phyloP scores from a whole-genome alignment of 495 filamentous ascomycete species.

The Hyaloscypha variabilis region DNA sequence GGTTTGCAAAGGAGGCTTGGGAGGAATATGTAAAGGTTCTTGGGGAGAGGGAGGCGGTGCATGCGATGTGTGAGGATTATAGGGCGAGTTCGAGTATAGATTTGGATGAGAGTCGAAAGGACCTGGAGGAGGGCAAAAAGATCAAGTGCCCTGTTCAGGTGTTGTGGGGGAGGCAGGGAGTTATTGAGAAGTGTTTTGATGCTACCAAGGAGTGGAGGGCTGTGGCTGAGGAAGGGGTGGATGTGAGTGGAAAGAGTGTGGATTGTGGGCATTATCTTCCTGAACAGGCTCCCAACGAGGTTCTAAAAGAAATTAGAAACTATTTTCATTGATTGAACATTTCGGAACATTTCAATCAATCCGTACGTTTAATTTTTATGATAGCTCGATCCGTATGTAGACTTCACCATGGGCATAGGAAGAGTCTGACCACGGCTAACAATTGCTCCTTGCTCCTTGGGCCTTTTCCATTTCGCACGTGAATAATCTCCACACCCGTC shows the following conservation, averaged over 20 bases:
- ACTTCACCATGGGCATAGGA: no score
- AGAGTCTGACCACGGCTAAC: no score
- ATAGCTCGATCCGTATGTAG: no score
- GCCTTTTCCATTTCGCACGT: no score
- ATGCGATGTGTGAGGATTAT: conserved; percentile 48
- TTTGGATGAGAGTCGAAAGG: conserved; percentile 37
- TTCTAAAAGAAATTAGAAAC: conserved; percentile 35
- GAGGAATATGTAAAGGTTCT: conserved; percentile 22
- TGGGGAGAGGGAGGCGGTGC: conserved; percentile 32
- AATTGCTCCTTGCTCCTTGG: no score
- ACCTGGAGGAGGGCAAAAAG: conserved; percentile 32
- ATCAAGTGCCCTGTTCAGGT: conserved; percentile 41
- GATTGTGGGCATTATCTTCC: conserved; percentile 46
- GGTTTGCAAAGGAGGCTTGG: conserved; percentile 30
- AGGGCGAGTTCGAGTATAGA: conserved; percentile 38
- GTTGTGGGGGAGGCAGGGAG: conserved; percentile 39
- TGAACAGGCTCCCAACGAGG: conserved; percentile 39
- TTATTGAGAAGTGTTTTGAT: conserved; percentile 41
- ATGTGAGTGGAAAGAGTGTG: conserved; percentile 33
- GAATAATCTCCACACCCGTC: no score
- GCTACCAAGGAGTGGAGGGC: conserved; percentile 38
- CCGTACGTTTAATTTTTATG: no score
- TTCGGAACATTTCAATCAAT: no score
- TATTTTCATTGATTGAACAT: no score
- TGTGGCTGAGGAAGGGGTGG: conserved; percentile 30